phyloP scores from a whole-genome alignment of 208 protist species.

The Trypanosoma platydactyli region DNA sequence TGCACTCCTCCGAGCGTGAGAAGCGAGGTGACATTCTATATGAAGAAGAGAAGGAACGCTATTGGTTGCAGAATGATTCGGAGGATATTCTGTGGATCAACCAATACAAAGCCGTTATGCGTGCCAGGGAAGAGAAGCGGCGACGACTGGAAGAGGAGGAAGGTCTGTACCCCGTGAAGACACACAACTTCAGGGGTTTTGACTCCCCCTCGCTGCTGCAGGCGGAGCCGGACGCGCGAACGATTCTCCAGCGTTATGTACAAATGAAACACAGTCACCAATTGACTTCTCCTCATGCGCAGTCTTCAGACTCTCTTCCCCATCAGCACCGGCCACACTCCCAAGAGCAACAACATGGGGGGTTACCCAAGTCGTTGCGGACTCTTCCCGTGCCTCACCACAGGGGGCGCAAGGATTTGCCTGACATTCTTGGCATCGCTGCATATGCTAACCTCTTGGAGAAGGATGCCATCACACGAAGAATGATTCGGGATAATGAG shows the following conservation, averaged over 20 bases:
- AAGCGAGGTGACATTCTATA: constrained; percentile 33
- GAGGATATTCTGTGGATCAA: constrained; percentile 33
- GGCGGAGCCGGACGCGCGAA: constrained; percentile 40
- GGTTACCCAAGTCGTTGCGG: too few relatives aligned
- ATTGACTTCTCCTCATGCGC: not conserved
- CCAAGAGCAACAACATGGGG: not conserved
- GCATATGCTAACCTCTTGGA: constrained; percentile 62
- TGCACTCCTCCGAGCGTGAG: constrained; percentile 46
- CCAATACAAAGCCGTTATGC: constrained; percentile 35
- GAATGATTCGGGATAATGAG: constrained; percentile 41
- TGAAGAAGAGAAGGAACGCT: constrained; percentile 59
- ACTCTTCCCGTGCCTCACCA: not conserved
- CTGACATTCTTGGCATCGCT: constrained; percentile 63
- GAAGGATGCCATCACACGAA: constrained; percentile 38
- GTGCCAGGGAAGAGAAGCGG: constrained; percentile 48
- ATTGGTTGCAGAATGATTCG: constrained; percentile 51
- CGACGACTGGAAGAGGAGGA: constrained; percentile 28
- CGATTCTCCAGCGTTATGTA: constrained; percentile 57
- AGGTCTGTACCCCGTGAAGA: constrained; percentile 13
- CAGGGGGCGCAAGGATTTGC: constrained; percentile 19
- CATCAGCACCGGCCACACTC: not conserved
- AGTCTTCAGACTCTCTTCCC: not conserved
- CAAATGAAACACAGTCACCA: constrained; percentile 28
- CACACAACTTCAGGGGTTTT: not conserved
- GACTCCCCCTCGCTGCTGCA: not conserved